phyloP scores from a whole-genome alignment of 768 basidiomycete genomes.

The Auricularia auricula-judae region DNA sequence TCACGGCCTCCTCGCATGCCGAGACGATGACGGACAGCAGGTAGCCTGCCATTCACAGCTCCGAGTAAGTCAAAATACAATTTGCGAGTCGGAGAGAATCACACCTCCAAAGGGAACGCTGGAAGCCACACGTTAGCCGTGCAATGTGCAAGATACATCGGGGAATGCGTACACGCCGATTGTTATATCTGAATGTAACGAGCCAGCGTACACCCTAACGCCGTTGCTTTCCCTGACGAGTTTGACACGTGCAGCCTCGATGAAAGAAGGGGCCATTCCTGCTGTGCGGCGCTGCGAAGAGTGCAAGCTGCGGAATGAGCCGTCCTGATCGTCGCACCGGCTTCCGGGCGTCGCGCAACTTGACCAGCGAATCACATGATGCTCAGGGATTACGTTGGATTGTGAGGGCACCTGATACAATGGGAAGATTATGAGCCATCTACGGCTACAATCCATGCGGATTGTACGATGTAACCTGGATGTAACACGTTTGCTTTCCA shows the following conservation, averaged over 20 bases:
- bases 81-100: background rate
- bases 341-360: background rate
- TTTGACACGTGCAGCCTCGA: background rate
- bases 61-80: background rate
- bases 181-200: background rate
- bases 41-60: background rate
- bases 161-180: background rate
- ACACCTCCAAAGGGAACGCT: too few species aligned
- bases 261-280: background rate
- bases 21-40: background rate
- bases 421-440: too few species aligned
- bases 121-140: background rate
- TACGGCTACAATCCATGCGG: too few species aligned
- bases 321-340: background rate
- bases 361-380: too few species aligned
- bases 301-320: background rate
- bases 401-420: too few species aligned
- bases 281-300: background rate
- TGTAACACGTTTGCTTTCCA: too few species aligned
- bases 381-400: too few species aligned
- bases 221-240: background rate
- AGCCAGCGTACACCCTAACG: background rate
- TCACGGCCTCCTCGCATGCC: background rate
- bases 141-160: background rate
- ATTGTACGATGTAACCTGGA: too few species aligned